Percentiles rank a stretch among this genome's conserved stretches.
Evolutionary conservation across 2,329 filamentous ascomycete genomes (phyloP).

Genomic region (Ophiostoma ulmi): DNA sequence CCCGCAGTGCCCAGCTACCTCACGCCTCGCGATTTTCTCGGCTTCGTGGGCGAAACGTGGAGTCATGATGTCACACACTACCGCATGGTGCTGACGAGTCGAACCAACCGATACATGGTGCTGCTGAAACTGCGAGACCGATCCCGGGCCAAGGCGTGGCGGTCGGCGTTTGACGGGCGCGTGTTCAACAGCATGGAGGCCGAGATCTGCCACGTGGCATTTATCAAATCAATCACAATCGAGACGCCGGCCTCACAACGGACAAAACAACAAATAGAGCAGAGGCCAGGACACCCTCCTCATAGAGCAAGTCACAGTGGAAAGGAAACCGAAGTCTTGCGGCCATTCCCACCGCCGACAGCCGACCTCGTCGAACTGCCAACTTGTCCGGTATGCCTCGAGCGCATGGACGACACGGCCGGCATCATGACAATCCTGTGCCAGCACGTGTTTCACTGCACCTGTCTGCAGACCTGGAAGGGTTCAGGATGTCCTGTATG

Average conservation of each 20-base stretch:
- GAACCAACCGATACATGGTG: slow-evolving; percentile 88
- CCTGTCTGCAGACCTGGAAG: slow-evolving; percentile 92
- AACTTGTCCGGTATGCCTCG: slow-evolving; percentile 91
- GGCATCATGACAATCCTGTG: slow-evolving; percentile 93
- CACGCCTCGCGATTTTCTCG: slow-evolving; percentile 82
- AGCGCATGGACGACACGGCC: slow-evolving; percentile 97
- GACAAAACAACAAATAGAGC: background rate
- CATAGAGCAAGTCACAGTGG: slow-evolving; percentile 17
- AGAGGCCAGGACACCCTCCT: slow-evolving; percentile 12
- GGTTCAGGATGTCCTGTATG: slow-evolving; percentile 92
- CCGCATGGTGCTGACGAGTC: slow-evolving; percentile 83
- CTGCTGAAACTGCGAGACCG: slow-evolving; percentile 85
- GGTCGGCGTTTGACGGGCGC: slow-evolving; percentile 83
- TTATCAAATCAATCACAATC: slow-evolving; percentile 87
- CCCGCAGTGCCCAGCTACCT: slow-evolving; percentile 93
- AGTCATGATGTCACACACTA: slow-evolving; percentile 86
- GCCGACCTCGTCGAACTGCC: slow-evolving; percentile 85
- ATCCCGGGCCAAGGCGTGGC: slow-evolving; percentile 71
- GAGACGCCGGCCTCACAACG: slow-evolving; percentile 42
- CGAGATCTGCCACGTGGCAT: slow-evolving; percentile 91
- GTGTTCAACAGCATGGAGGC: slow-evolving; percentile 92
- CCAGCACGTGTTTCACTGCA: slow-evolving; percentile 96
- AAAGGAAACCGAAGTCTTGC: slow-evolving; percentile 29
- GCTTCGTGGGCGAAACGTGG: slow-evolving; percentile 85
- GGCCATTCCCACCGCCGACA: slow-evolving; percentile 62